Evolutionary conservation across 83 land plant genomes (phyloP), one percentile per base, ranked within the genome.

Genomic region (Picea abies): DNA sequence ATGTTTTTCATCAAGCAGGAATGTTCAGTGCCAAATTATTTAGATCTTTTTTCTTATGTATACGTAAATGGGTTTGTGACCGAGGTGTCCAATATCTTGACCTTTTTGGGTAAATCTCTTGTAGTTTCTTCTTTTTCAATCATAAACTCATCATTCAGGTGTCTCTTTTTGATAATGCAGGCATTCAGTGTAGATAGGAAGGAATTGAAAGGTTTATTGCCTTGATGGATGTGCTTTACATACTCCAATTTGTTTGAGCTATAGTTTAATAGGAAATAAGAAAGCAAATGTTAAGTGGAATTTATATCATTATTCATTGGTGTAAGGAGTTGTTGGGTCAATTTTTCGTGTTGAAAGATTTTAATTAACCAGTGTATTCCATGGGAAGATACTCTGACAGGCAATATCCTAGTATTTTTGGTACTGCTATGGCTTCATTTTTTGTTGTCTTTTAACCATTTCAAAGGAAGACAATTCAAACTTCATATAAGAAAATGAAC

Each of bases 11-110:
- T 35, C 49, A 82, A 79, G 19, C 95, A 97, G 98, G 99, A 96
- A 85, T 86, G 97, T 73, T 90, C 97, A 56, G 78, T 88, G 91
- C 99, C 99, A 11, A 97, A 97, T 80, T 75, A 93, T 79, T 90
- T 92, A 29, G 97, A 89, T 61, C 94, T 97, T 60, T 96, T 89
- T 83, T 78, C 89, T 17, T 84, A 97, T 88, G 90, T 96, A 8
- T 94, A 90, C 84, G 92, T 80, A 63, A 97, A 97, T 84, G 96
- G 96, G 15, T 79, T 68, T 84, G 96, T 92, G 47, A 72, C 81
- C 23, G 90, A 91, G 98, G 99, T 96, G 87, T 73, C 14, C 61
- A 20, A 32, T 76, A 25, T 11, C 79, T 35, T 47, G 5, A 61
- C 35, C 78, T 60, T 76, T n/a, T 0, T 10, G n/a, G 79, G 23